These are phyloP conservation scores for Mortierella sp. DNA, from an alignment of 371 early-diverging fungal species.

Conservation along the genomic window DNA sequence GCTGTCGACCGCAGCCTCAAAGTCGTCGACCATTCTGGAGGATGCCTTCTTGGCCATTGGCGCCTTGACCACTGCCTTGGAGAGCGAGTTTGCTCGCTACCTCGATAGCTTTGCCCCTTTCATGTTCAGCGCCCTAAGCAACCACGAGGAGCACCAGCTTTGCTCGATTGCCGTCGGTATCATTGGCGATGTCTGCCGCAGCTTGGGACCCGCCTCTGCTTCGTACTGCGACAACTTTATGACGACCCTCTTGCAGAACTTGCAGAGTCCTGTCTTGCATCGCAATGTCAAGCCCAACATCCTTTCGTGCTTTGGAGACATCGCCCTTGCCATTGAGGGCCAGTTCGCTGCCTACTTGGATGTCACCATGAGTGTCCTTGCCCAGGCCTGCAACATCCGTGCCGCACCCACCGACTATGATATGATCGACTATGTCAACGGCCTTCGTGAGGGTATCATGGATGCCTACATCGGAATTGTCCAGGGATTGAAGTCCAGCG, in stretches of 20 bases:
- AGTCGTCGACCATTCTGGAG: constrained; percentile 90
- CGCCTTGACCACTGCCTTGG: constrained; percentile 86
- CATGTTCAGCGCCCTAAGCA: constrained; percentile 85
- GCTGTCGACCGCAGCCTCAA: constrained; percentile 75
- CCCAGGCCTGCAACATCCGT: constrained; percentile 83
- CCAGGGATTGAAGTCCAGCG: constrained; percentile 87
- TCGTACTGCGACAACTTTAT: constrained; percentile 89
- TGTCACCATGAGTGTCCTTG: constrained; percentile 87
- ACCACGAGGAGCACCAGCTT: constrained; percentile 91
- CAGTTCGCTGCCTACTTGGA: constrained; percentile 88
- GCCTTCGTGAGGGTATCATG: constrained; percentile 88
- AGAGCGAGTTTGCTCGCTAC: constrained; percentile 88
- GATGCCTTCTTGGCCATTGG: constrained; percentile 94
- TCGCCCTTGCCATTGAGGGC: constrained; percentile 95
- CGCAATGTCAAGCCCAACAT: constrained; percentile 93
- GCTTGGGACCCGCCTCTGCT: constrained; percentile 78
- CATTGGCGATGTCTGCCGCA: constrained; percentile 95
- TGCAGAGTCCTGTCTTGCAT: constrained; percentile 84
- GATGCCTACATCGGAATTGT: constrained; percentile 97
- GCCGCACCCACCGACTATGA: constrained; percentile 76
- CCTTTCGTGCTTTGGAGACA: constrained; percentile 97
- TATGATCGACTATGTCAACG: constrained; percentile 86
- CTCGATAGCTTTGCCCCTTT: constrained; percentile 88
- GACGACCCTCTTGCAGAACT: constrained; percentile 82
- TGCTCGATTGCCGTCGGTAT: constrained; percentile 94